Evolutionary conservation across 2,329 filamentous ascomycete genomes (phyloP).

Genomic region (Ustulina deusta): DNA sequence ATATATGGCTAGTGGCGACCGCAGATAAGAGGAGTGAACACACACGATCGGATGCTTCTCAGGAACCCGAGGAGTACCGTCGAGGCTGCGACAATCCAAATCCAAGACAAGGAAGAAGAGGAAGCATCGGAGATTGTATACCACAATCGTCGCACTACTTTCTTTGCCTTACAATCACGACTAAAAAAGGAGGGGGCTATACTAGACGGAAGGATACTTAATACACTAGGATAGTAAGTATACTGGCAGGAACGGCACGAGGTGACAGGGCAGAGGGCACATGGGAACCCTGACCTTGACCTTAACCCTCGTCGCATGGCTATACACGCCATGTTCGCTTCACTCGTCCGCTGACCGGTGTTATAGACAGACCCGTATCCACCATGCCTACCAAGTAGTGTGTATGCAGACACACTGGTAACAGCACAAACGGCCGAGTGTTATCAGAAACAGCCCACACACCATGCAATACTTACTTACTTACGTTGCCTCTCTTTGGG

Average conservation of each 20-base stretch:
- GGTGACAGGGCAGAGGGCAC: constrained; percentile 18
- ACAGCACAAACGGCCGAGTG: neutral
- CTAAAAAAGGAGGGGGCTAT: neutral
- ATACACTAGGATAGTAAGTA: neutral
- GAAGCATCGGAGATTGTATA: constrained; percentile 14
- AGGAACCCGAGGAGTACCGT: neutral
- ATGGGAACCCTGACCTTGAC: constrained; percentile 25
- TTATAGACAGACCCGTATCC: constrained; percentile 27
- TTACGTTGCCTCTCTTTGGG: neutral
- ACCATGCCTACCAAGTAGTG: constrained; percentile 16
- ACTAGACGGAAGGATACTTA: neutral
- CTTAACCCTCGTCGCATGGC: constrained; percentile 16
- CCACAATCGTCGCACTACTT: constrained; percentile 10
- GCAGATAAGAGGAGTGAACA: constrained; percentile 2
- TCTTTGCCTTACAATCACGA: neutral
- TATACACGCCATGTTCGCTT: constrained; percentile 21
- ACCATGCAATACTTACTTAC: neutral
- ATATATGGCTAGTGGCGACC: neutral
- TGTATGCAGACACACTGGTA: neutral
- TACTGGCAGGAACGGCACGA: constrained; percentile 14
- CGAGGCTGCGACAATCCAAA: neutral
- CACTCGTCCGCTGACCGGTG: neutral
- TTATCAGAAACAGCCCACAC: neutral
- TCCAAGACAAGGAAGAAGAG: constrained; percentile 4
- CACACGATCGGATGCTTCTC: constrained; percentile 18